Conservation (phyloP, 2,329 filamentous ascomycete species). For the Scytalidium lignicola region DNA sequence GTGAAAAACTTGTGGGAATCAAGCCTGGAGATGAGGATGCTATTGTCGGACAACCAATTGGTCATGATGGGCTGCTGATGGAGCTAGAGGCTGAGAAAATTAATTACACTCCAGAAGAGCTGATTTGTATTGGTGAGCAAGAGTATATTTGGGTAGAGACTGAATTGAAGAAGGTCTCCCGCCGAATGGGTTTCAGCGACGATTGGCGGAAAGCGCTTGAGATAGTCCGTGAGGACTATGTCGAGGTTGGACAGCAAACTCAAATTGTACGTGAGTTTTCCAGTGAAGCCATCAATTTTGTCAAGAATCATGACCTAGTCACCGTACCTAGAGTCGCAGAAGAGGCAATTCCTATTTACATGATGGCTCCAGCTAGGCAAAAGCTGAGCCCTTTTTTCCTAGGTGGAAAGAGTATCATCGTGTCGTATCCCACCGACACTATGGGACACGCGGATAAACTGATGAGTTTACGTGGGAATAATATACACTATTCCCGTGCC, state of each 20-base stretch:
- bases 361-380: conserved; percentile 49
- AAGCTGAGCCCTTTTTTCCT: conserved; percentile 56
- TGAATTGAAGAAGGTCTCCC: conserved; percentile 48
- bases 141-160: conserved; percentile 51
- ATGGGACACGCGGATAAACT: conserved; percentile 51
- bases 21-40: conserved; percentile 37
- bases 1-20: conserved; percentile 40
- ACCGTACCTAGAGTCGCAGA: conserved; percentile 49
- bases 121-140: conserved; percentile 44
- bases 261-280: conserved; percentile 47
- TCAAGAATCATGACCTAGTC: conserved; percentile 48
- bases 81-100: conserved; percentile 54
- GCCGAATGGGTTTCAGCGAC: conserved; percentile 40
- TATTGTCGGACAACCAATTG: conserved; percentile 54
- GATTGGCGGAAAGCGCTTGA: conserved; percentile 51
- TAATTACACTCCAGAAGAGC: conserved; percentile 51
- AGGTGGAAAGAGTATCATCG: conserved; percentile 47
- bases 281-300: conserved; percentile 46
- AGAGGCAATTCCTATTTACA: conserved; percentile 49
- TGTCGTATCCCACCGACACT: conserved; percentile 48
- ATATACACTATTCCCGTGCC: conserved; percentile 49
- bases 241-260: conserved; percentile 48
- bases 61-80: conserved; percentile 42
- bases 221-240: conserved; percentile 49
- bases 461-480: conserved; percentile 57